Base-by-base conservation (phyloP, 2,329 filamentous ascomycete species). In the Colletotrichum coccodes region DNA sequence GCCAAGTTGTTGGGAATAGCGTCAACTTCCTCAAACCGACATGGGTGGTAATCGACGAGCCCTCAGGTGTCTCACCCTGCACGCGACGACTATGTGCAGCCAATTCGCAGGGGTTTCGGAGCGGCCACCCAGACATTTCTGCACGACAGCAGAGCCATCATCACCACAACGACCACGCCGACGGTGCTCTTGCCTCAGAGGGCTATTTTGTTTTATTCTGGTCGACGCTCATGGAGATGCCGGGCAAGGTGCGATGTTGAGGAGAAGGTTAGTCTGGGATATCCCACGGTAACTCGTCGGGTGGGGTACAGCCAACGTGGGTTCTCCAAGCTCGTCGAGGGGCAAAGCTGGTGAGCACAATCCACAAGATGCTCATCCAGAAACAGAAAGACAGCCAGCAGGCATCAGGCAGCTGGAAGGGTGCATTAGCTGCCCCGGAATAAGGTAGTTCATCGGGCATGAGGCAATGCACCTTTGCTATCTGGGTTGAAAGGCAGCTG, bases 231-330 rank as follows among this genome's bases (percentile, higher is more conserved):
- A 36, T 26, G 11, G 30, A 46, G 38, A 36, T 52, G 16, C 8
- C 12, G 9, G 28, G n/a, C 7, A 7, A n/a, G 36, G n/a, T 34
- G 46, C 42, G 61, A 26, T 50, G n/a, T 54, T 26, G 40, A 47
- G 46, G n/a, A 44, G 60, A 64, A 68, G 54, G 61, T 68, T 60
- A 30, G 38, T 36, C 65, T 40, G 47, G 65, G 65, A 64, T 68
- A 42, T 59, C 26, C 36, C 23, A 59, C 53, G 30, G 38, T 54
- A 63, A 49, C 53, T 52, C 23, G 28, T 57, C 26, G 56, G 47
- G 61, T 69, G 66, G 66, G 66, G 66, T 66, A 65, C 34, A n/a
- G 38, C 32, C 42, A 56, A 54, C 54, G 56, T 50, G 40, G 66
- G 54, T 60, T 64, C 66, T 66, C 49, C 62, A 57, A 60, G 32